phyloP scores from a whole-genome alignment of 768 basidiomycete genomes.

The Phaffia tasmanica region DNA sequence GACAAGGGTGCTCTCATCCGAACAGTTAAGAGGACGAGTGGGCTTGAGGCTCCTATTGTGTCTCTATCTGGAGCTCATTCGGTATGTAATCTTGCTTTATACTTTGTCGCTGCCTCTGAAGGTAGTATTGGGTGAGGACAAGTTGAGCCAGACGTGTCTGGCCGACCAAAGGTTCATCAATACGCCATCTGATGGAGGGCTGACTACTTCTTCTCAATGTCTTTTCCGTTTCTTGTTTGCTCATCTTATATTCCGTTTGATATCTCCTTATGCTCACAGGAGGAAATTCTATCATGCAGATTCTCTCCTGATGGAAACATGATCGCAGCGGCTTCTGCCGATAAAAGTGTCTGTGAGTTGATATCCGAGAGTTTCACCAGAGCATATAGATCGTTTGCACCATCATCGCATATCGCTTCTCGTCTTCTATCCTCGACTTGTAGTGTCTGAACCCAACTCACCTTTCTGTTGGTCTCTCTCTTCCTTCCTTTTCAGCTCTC shows the following conservation, averaged over 20 bases:
- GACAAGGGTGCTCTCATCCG: conserved; percentile 53
- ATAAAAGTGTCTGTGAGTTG: conserved; percentile 74
- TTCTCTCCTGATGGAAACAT: conserved; percentile 92
- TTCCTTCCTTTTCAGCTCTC: conserved; percentile 46
- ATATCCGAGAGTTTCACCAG: not conserved
- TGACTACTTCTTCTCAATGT: not conserved
- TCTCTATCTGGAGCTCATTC: conserved; percentile 76
- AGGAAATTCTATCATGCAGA: conserved; percentile 79
- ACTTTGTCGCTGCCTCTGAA: not conserved
- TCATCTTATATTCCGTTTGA: not conserved
- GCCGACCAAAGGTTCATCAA: not conserved
- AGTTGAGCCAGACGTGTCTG: no score
- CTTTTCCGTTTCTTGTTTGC: not conserved
- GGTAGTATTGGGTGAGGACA: no score
- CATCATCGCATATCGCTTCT: not conserved
- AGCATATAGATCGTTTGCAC: not conserved
- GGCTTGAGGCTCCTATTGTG: conserved; percentile 85
- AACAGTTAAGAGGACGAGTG: conserved; percentile 82
- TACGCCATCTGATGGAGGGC: not conserved
- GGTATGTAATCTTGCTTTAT: conserved; percentile 43
- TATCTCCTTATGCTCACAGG: conserved; percentile 41
- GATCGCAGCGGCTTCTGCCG: conserved; percentile 82
- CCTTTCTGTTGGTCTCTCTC: not conserved
- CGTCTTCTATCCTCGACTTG: not conserved
- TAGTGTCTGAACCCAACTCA: not conserved